phyloP scores from a whole-genome alignment of 176 grass and related monocot genomes.

The Oryza coarctata region DNA sequence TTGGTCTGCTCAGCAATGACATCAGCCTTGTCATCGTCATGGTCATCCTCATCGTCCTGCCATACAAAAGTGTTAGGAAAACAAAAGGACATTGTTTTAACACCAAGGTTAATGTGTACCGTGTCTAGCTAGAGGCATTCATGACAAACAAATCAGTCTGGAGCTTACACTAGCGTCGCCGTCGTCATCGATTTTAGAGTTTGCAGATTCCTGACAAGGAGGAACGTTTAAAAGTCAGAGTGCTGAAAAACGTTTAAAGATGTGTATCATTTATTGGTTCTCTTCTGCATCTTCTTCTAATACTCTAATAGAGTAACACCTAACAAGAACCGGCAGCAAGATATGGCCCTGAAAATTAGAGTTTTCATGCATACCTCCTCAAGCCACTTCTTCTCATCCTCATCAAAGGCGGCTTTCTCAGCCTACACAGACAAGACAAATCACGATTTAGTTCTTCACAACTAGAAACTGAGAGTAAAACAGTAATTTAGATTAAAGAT shows the following conservation, averaged over 20 bases:
- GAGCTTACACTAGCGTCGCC: slow-evolving; percentile 32
- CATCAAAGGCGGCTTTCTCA: slow-evolving; percentile 81
- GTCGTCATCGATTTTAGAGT: slow-evolving; percentile 10
- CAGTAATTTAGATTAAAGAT: background rate
- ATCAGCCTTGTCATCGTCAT: slow-evolving; percentile 7
- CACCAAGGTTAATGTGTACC: background rate
- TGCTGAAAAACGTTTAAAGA: background rate
- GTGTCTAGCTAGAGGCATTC: background rate
- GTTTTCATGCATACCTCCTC: slow-evolving; percentile 47
- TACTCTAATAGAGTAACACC: too few relatives aligned
- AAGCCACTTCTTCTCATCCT: slow-evolving; percentile 67
- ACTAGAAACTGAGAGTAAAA: background rate
- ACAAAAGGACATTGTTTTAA: background rate
- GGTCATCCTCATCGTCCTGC: slow-evolving; percentile 43
- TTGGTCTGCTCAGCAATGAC: background rate
- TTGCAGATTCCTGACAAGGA: slow-evolving; percentile 35
- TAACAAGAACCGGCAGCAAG: too few relatives aligned
- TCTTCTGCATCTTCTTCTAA: background rate
- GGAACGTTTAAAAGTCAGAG: background rate
- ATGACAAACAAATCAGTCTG: background rate
- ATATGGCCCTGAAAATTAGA: background rate
- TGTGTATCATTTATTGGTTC: too few relatives aligned
- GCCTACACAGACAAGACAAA: slow-evolving; percentile 34
- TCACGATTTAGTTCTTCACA: background rate
- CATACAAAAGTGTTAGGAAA: too few relatives aligned